These are phyloP conservation scores for Solanum dulcamara DNA, from an alignment of 257 asterid species.

Conservation along the genomic window DNA sequence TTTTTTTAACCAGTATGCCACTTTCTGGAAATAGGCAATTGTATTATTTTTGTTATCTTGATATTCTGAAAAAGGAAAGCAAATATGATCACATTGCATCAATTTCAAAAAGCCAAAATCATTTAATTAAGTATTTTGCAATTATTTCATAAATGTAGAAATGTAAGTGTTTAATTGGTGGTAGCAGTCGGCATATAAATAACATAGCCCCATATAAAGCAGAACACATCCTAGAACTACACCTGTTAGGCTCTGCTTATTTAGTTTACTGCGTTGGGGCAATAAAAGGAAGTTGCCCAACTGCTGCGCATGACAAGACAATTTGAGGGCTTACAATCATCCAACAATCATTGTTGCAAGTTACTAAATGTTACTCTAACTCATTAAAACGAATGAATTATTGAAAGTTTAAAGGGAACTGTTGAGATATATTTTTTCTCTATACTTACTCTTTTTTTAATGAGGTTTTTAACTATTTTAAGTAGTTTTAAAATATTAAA, in stretches of 20 bases:
- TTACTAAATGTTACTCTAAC: too few relatives aligned
- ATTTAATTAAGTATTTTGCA: background rate
- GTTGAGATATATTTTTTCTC: too few relatives aligned
- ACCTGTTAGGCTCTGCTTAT: background rate
- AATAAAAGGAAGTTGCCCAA: background rate
- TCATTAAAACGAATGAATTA: too few relatives aligned
- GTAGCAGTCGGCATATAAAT: background rate
- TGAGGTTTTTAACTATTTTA: too few relatives aligned
- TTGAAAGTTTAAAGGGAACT: too few relatives aligned
- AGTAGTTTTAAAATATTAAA: too few relatives aligned
- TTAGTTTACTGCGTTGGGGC: background rate
- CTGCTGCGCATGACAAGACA: background rate
- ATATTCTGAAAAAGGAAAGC: background rate
- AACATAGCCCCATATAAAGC: background rate
- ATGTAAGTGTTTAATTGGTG: background rate
- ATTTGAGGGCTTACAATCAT: background rate
- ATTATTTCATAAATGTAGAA: background rate
- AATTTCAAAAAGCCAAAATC: background rate
- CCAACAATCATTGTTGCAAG: background rate
- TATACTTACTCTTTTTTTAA: too few relatives aligned
- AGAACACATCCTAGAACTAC: background rate
- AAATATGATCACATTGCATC: background rate
- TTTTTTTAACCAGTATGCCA: background rate
- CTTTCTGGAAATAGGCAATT: background rate
- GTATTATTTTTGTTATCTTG: background rate